These are phyloP conservation scores for Brettanomyces naardenensis DNA, from an alignment of 805 yeast genomes.

Conservation along the genomic window DNA sequence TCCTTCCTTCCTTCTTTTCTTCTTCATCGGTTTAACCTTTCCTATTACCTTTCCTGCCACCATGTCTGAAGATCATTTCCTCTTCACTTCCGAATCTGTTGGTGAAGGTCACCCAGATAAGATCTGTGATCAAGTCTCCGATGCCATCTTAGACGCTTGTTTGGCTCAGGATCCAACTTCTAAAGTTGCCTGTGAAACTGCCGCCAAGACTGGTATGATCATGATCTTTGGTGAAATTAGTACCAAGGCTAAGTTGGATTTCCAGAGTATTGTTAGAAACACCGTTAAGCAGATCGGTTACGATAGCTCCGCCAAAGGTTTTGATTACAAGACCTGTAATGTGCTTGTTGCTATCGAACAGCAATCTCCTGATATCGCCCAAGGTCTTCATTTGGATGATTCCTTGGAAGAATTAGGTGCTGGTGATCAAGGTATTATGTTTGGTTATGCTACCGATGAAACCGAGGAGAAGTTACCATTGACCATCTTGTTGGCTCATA, in stretches of 20 bases:
- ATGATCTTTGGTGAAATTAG: slow-evolving; percentile 99
- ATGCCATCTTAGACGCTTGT: slow-evolving; percentile 97
- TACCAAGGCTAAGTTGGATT: slow-evolving; percentile 91
- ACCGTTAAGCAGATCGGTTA: slow-evolving; percentile 98
- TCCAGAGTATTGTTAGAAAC: slow-evolving; percentile 96
- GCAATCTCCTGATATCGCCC: slow-evolving; percentile 98
- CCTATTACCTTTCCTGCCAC: neutral
- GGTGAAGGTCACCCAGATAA: slow-evolving; percentile 95
- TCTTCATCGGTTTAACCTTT: neutral
- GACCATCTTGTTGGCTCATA: slow-evolving; percentile 90
- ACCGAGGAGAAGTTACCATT: slow-evolving; percentile 96
- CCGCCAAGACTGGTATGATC: slow-evolving; percentile 98
- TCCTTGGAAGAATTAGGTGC: slow-evolving; percentile 97
- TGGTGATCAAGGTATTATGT: slow-evolving; percentile 99
- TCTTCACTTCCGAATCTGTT: slow-evolving; percentile 65
- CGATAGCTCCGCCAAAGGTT: slow-evolving; percentile 92
- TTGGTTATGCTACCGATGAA: slow-evolving; percentile 98
- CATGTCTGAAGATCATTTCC: slow-evolving; percentile 23
- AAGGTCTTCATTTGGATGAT: slow-evolving; percentile 96
- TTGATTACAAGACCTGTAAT: slow-evolving; percentile 98
- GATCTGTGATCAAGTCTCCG: slow-evolving; percentile 98
- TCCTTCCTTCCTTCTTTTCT: neutral
- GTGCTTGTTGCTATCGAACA: slow-evolving; percentile 98
- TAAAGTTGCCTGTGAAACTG: slow-evolving; percentile 99
- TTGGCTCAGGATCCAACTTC: slow-evolving; percentile 91